A percentile compares a stretch with the other conserved stretches of the same genome.
phyloP scores from a whole-genome alignment of 2,329 filamentous ascomycete species.

The Dactylella cylindrospora region DNA sequence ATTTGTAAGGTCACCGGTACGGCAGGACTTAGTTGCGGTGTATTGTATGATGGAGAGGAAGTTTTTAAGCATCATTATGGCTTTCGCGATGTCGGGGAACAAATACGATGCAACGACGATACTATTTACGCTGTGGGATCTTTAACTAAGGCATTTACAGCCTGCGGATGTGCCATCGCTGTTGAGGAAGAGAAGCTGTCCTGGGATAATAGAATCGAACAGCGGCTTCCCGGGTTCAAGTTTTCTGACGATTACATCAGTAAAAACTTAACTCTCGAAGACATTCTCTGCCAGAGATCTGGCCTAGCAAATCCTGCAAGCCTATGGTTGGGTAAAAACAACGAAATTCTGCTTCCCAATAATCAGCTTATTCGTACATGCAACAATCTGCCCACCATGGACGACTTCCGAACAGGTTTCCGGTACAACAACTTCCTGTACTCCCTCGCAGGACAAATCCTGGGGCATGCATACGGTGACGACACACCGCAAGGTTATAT shows the following conservation, averaged over 20 bases:
- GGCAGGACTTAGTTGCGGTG: no score
- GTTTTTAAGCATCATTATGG: no score
- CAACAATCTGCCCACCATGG: slow-evolving; percentile 1
- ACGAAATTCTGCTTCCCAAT: background rate
- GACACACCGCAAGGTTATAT: no score
- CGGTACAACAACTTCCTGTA: slow-evolving; percentile 8
- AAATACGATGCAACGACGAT: background rate
- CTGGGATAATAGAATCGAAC: background rate
- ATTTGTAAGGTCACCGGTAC: no score
- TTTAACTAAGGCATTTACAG: slow-evolving; percentile 5
- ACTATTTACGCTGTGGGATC: slow-evolving; percentile 5
- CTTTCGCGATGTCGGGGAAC: no score
- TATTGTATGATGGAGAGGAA: no score
- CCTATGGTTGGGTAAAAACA: slow-evolving; percentile 4
- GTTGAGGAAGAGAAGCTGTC: background rate
- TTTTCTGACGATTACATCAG: background rate
- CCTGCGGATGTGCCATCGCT: background rate
- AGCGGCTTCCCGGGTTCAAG: no score
- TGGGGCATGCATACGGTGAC: background rate
- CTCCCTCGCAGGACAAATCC: background rate
- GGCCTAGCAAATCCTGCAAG: background rate
- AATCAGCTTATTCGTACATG: background rate
- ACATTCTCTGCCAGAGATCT: slow-evolving; percentile 3
- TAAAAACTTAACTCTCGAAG: background rate
- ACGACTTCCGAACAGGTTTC: background rate